Percentiles rank a stretch among this genome's conserved stretches.
phyloP scores from a whole-genome alignment of 2,329 filamentous ascomycete species.

The Aspergillus versicolor region DNA sequence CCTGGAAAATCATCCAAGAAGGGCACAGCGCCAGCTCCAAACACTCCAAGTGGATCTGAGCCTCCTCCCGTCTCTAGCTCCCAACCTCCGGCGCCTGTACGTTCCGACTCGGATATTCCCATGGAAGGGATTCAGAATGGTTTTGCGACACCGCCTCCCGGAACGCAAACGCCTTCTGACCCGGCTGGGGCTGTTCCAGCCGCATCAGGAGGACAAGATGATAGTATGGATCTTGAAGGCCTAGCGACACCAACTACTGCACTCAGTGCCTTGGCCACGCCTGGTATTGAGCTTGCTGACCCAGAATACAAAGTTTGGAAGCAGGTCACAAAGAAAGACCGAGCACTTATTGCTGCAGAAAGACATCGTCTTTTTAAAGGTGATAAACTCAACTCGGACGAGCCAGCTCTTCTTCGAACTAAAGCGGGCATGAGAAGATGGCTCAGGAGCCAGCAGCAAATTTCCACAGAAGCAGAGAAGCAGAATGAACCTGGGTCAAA shows the following conservation, averaged over 20 bases:
- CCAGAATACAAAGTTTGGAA: constrained; percentile 96
- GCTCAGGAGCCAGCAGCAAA: constrained; percentile 73
- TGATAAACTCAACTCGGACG: constrained; percentile 79
- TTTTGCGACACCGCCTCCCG: constrained; percentile 77
- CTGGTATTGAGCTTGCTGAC: constrained; percentile 83
- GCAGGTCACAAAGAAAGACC: constrained; percentile 95
- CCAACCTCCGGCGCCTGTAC: constrained; percentile 49
- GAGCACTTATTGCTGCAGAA: constrained; percentile 81
- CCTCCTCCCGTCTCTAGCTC: constrained; percentile 61
- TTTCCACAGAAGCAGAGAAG: constrained; percentile 54
- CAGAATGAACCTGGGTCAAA: constrained; percentile 46
- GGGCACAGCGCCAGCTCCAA: constrained; percentile 62
- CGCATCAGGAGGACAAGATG: constrained; percentile 66
- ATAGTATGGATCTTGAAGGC: constrained; percentile 85
- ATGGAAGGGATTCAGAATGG: constrained; percentile 78
- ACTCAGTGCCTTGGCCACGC: constrained; percentile 63
- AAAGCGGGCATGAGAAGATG: constrained; percentile 90
- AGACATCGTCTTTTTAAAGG: constrained; percentile 82
- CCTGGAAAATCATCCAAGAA: constrained; percentile 74
- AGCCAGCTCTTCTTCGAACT: constrained; percentile 79
- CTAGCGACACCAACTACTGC: constrained; percentile 65
- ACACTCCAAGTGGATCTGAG: constrained; percentile 73
- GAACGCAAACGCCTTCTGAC: constrained; percentile 73
- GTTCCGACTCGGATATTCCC: constrained; percentile 70
- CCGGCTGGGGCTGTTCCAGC: constrained; percentile 65